Conservation (phyloP, 2,329 filamentous ascomycete species). For the Alternaria sp. region DNA sequence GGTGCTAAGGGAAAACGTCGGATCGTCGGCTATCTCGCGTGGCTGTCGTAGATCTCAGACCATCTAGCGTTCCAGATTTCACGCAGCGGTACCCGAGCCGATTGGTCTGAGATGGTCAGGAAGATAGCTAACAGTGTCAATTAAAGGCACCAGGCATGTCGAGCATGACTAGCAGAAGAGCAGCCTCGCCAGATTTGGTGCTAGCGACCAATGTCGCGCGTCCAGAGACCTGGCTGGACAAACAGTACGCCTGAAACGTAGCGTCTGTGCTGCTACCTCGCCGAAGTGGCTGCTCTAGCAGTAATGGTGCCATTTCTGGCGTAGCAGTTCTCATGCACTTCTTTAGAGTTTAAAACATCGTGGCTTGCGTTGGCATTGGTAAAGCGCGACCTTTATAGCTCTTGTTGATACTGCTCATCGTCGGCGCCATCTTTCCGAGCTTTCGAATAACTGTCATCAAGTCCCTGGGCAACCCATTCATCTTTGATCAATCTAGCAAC, state of each 20-base stretch:
- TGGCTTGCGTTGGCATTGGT: not conserved
- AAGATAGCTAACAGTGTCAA: not conserved
- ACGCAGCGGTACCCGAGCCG: not conserved
- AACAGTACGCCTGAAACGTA: not conserved
- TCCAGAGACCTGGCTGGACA: not conserved
- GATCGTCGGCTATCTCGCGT: not conserved
- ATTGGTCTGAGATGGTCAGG: not conserved
- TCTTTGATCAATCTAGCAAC: conserved; percentile 77
- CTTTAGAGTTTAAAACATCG: not conserved
- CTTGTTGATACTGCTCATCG: not conserved
- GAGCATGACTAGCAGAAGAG: conserved; percentile 1
- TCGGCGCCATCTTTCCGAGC: not conserved
- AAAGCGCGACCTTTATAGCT: not conserved
- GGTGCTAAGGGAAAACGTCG: not conserved
- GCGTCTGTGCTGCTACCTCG: conserved; percentile 2
- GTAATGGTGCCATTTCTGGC: not conserved
- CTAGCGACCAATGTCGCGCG: not conserved
- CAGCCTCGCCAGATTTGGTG: not conserved
- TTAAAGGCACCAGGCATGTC: not conserved
- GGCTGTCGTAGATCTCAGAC: not conserved
- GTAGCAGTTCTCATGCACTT: not conserved
- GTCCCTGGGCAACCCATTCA: conserved; percentile 54
- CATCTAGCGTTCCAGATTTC: not conserved
- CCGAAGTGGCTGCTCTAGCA: not conserved
- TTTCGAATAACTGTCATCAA: not conserved